These are phyloP conservation scores for Aotearoamyces nothofagi DNA, from an alignment of 2,329 filamentous ascomycete genomes.

Conservation along the genomic window DNA sequence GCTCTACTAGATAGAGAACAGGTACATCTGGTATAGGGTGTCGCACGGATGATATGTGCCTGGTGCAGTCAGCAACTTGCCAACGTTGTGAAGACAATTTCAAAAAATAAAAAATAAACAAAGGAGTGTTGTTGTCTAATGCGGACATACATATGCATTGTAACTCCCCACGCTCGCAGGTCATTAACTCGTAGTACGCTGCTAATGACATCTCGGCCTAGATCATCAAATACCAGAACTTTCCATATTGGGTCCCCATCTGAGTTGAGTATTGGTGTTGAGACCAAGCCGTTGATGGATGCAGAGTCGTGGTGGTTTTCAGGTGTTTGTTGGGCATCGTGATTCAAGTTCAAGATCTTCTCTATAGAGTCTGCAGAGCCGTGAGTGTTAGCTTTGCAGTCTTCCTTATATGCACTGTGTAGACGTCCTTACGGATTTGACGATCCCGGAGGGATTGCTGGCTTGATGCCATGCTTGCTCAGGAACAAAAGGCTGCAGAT, in stretches of 20 bases:
- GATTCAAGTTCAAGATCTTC: slow-evolving; percentile 90
- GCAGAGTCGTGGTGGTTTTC: slow-evolving; percentile 47
- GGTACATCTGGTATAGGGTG: slow-evolving; percentile 94
- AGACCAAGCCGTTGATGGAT: slow-evolving; percentile 43
- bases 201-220: slow-evolving; percentile 88
- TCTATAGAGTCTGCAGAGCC: slow-evolving; percentile 62
- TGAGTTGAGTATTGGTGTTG: slow-evolving; percentile 68
- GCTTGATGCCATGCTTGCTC: slow-evolving; percentile 33
- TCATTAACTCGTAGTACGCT: slow-evolving; percentile 91
- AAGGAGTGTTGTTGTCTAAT: too few relatives aligned
- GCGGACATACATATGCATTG: slow-evolving; percentile 67
- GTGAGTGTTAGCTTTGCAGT: slow-evolving; percentile 42
- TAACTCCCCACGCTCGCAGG: slow-evolving; percentile 84
- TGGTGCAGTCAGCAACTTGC: slow-evolving; percentile 21
- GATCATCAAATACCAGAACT: slow-evolving; percentile 85
- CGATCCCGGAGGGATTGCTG: slow-evolving; percentile 50
- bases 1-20: slow-evolving; percentile 91
- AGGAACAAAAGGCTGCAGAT: slow-evolving; percentile 13
- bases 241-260: slow-evolving; percentile 96
- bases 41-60: slow-evolving; percentile 66
- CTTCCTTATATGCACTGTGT: too few relatives aligned
- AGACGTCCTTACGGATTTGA: slow-evolving; percentile 51
- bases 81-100: too few relatives aligned
- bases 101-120: too few relatives aligned
- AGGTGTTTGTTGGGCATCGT: slow-evolving; percentile 37